Evolutionary conservation across 768 basidiomycete genomes (phyloP), one percentile per base, ranked within the genome.

Genomic region (Porpolomopsis calyptriformis): DNA sequence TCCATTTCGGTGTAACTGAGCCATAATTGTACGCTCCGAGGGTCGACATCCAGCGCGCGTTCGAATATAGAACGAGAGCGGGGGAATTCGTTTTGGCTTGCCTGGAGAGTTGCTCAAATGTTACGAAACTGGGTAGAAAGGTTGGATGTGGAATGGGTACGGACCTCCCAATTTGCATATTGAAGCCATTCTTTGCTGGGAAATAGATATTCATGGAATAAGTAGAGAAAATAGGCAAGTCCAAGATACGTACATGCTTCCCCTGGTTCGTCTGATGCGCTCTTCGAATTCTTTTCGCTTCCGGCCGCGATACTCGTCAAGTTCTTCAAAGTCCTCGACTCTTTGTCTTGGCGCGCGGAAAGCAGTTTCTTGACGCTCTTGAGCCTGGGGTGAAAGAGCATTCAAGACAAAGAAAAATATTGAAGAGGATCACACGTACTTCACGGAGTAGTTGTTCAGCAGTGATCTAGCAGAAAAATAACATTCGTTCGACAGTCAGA

Each of bases 391-490:
- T 40, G 22, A 45, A 36, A 14, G 37, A 46, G 18, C 48, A 26
- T n/a, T 40, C 1, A 27, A 3, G 9, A 11, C n/a, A 8, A 26
- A 20, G 22, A 34, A 8, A 18, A 16, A 22, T 2, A n/a, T 11
- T 25, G 7, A 39, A 7, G 33, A 26, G n/a, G 40, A 1, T 12
- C 65, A 39, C 29, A 31, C 29, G 7, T 60, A 86, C 88, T 71
- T 99, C 96, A 56, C 96, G 84, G 8, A 99, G 72, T 35, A 99
- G 81, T 67, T 99, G 96, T 66, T 98, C 96, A 11, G 96, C 90
- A 48, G 96, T 98, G 67, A 98, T 93, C 90, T 97, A 65, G 39
- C 19, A 49, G 33, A 38, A 41, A 50, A 40, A 44, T 51, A 52
- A 11, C 49, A 41, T 46, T 38, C 48, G 47, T 25, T 48, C 40